Percentiles rank a stretch among this genome's conserved stretches.
These are phyloP conservation scores for Corinectria fuckeliana DNA, from an alignment of 2,329 filamentous ascomycete species.

Conservation along the genomic window DNA sequence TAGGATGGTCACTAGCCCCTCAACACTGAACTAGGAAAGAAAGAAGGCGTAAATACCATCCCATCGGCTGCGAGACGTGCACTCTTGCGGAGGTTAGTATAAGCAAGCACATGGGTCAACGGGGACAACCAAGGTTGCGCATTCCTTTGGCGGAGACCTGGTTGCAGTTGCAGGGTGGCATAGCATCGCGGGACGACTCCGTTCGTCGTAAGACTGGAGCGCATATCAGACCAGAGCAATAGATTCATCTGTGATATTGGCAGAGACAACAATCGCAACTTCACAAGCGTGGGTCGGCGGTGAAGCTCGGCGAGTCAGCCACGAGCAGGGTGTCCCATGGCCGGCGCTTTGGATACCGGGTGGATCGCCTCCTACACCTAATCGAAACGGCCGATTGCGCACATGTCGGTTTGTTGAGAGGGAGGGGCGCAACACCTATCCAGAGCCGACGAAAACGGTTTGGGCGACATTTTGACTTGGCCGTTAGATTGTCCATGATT, in stretches of 20 bases:
- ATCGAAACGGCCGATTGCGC: conserved; percentile 26
- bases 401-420: conserved; percentile 20
- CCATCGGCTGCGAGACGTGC: not conserved
- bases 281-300: conserved; percentile 24
- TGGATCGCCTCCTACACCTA: conserved; percentile 27
- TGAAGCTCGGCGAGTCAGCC: conserved; percentile 24
- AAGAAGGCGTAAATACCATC: not conserved
- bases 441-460: conserved; percentile 15
- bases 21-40: not conserved
- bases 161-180: conserved; percentile 6
- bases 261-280: conserved; percentile 16
- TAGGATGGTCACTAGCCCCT: not conserved
- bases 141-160: not conserved
- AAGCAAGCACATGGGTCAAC: not conserved
- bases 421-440: conserved; percentile 8
- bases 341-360: conserved; percentile 20
- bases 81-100: conserved; percentile 6
- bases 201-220: conserved; percentile 21
- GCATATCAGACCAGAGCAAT: conserved; percentile 13
- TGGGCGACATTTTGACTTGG: conserved; percentile 17
- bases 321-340: conserved; percentile 23
- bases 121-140: not conserved
- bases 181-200: conserved; percentile 1
- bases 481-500: conserved; percentile 24
- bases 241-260: conserved; percentile 16